phyloP scores from a whole-genome alignment of 176 grass and related monocot species.

The Juncus effusus region DNA sequence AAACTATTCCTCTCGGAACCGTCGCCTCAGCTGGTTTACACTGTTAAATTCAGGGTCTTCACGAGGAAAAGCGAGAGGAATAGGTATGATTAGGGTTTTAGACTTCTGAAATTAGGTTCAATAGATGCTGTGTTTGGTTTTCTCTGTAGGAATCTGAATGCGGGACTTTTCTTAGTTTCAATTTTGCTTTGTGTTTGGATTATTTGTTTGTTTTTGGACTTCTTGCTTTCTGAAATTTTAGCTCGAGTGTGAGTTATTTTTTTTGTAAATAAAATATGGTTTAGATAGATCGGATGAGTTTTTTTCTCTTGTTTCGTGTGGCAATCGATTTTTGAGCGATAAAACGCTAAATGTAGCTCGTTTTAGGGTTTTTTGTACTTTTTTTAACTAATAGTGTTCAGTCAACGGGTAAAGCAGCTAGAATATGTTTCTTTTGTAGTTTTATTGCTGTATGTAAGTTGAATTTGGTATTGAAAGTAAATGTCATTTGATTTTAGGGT shows the following conservation, averaged over 20 bases:
- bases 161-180: too few species aligned
- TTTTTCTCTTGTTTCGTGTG: too few species aligned
- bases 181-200: too few species aligned
- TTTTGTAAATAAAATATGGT: too few species aligned
- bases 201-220: too few species aligned
- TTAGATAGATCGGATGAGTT: too few species aligned
- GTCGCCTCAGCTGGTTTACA: constrained; percentile 4
- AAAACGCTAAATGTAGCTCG: not conserved
- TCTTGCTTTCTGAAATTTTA: not conserved
- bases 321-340: not conserved
- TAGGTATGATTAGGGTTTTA: too few species aligned
- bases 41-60: not conserved
- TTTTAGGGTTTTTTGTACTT: not conserved
- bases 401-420: not conserved
- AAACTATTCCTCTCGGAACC: not conserved
- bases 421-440: not conserved
- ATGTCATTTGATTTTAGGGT: constrained; percentile 1
- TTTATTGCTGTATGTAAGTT: constrained; percentile 1
- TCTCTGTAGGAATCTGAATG: too few species aligned
- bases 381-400: not conserved
- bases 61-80: not conserved
- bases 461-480: constrained; percentile 3
- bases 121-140: too few species aligned
- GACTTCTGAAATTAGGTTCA: too few species aligned
- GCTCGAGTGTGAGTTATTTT: too few species aligned